phyloP scores from a whole-genome alignment of 2,329 filamentous ascomycete genomes.

The Talaromyces sp. region DNA sequence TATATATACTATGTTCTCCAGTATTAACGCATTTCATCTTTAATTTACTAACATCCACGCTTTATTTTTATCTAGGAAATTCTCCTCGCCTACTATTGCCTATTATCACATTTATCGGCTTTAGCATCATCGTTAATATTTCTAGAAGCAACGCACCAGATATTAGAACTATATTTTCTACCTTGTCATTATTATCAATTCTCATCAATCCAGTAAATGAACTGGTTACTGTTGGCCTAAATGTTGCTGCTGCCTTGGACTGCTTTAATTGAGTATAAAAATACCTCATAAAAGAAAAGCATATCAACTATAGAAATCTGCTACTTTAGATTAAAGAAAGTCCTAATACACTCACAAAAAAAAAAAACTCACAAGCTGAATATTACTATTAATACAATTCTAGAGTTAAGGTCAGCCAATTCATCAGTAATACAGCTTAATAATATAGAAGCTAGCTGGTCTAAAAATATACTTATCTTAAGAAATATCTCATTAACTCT shows the following conservation, averaged over 20 bases:
- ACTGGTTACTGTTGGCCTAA: slow-evolving; percentile 28
- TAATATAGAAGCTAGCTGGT: slow-evolving; percentile 12
- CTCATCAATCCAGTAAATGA: slow-evolving; percentile 24
- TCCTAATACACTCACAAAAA: not conserved
- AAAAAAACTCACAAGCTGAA: not conserved
- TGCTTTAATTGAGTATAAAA: slow-evolving; percentile 43
- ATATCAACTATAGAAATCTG: slow-evolving; percentile 4
- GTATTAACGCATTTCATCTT: not conserved
- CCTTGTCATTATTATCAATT: slow-evolving; percentile 26
- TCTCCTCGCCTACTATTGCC: slow-evolving; percentile 12
- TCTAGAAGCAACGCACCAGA: slow-evolving; percentile 19
- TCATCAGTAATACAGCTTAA: slow-evolving; percentile 3
- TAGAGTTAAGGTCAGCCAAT: not conserved
- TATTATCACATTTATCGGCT: slow-evolving; percentile 12
- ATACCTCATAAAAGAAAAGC: slow-evolving; percentile 25
- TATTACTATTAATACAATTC: not conserved
- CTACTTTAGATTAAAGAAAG: not conserved
- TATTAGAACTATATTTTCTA: slow-evolving; percentile 28
- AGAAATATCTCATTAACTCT: slow-evolving; percentile 42
- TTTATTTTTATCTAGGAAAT: slow-evolving; percentile 2
- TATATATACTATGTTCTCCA: slow-evolving; percentile 13
- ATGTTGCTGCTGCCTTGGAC: slow-evolving; percentile 37
- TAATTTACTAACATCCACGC: not conserved
- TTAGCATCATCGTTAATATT: not conserved
- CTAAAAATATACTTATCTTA: slow-evolving; percentile 36